Percentiles rank a stretch among this genome's conserved stretches.
Conservation (phyloP, 176 grass and related monocot species). For the Tillandsia fasciculata region DNA sequence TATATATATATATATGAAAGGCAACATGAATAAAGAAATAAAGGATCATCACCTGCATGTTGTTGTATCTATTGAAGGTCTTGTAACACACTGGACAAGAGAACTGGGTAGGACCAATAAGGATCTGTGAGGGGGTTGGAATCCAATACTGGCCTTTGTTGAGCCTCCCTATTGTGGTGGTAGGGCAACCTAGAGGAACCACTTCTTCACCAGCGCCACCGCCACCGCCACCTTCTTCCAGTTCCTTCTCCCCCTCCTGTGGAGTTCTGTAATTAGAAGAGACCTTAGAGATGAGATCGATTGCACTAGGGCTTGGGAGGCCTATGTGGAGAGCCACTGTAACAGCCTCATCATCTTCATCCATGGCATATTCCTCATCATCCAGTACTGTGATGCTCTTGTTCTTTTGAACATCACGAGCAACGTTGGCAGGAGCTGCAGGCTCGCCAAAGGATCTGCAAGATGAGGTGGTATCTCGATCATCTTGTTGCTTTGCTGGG, state of each 20-base stretch:
- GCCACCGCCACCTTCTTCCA: constrained; percentile 40
- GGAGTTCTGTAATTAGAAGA: constrained; percentile 21
- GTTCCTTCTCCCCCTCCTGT: constrained; percentile 19
- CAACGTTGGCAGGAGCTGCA: constrained; percentile 36
- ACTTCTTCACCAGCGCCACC: constrained; percentile 29
- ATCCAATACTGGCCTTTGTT: constrained; percentile 99
- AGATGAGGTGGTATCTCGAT: constrained; percentile 11
- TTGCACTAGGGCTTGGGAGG: constrained; percentile 41
- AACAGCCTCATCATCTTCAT: constrained; percentile 54
- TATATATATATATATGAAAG: constrained; percentile 7
- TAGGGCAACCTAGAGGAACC: constrained; percentile 55
- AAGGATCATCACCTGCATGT: constrained; percentile 73
- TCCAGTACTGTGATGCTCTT: constrained; percentile 33
- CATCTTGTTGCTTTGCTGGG: constrained; percentile 21
- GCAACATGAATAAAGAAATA: not conserved
- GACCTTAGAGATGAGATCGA: constrained; percentile 51
- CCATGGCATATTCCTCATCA: constrained; percentile 32
- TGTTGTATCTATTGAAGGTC: constrained; percentile 98
- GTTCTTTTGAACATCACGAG: not conserved
- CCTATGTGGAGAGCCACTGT: constrained; percentile 76
- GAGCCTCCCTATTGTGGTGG: constrained; percentile 82
- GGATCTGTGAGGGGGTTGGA: constrained; percentile 91
- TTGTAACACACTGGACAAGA: constrained; percentile 98
- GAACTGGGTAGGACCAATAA: constrained; percentile 97
- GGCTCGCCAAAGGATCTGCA: not conserved